These are phyloP conservation scores for Xylariaceae sp. DNA, from an alignment of 2,329 filamentous ascomycete genomes.

Conservation along the genomic window DNA sequence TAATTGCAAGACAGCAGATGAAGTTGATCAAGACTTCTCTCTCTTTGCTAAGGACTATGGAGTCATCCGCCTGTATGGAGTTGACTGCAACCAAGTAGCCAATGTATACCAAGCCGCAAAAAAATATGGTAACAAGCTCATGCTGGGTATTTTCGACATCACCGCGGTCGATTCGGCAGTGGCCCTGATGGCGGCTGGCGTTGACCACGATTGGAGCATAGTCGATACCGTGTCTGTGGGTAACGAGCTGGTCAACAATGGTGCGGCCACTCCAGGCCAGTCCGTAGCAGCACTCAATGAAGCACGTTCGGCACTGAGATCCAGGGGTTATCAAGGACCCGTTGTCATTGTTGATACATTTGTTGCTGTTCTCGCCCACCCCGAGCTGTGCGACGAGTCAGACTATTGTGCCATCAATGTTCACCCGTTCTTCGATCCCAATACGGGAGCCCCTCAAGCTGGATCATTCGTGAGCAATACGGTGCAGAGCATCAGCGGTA, in stretches of 20 bases:
- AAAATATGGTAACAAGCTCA: constrained; percentile 63
- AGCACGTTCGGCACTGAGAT: constrained; percentile 55
- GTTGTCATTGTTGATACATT: constrained; percentile 82
- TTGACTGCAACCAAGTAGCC: constrained; percentile 70
- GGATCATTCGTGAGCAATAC: constrained; percentile 64
- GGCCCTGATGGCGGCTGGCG: constrained; percentile 55
- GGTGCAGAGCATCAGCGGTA: constrained; percentile 40
- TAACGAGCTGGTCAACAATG: constrained; percentile 74
- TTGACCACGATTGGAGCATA: constrained; percentile 60
- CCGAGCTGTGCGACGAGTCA: constrained; percentile 65
- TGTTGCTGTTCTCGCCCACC: constrained; percentile 60
- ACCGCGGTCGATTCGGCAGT: constrained; percentile 53
- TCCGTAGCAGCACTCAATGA: constrained; percentile 56
- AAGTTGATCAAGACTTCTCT: constrained; percentile 63
- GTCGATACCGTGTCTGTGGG: constrained; percentile 73
- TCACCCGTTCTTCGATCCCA: constrained; percentile 78
- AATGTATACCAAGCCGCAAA: constrained; percentile 61
- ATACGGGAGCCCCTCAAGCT: constrained; percentile 54
- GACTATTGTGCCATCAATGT: constrained; percentile 80
- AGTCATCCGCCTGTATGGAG: constrained; percentile 72
- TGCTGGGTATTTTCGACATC: constrained; percentile 71
- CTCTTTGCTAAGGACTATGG: constrained; percentile 51
- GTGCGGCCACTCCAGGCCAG: constrained; percentile 45
- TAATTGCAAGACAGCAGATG: constrained; percentile 61
- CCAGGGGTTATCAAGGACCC: constrained; percentile 64